Evolutionary conservation across 2,329 filamentous ascomycete genomes (phyloP).

Genomic region (Pseudogymnoascus sp.): DNA sequence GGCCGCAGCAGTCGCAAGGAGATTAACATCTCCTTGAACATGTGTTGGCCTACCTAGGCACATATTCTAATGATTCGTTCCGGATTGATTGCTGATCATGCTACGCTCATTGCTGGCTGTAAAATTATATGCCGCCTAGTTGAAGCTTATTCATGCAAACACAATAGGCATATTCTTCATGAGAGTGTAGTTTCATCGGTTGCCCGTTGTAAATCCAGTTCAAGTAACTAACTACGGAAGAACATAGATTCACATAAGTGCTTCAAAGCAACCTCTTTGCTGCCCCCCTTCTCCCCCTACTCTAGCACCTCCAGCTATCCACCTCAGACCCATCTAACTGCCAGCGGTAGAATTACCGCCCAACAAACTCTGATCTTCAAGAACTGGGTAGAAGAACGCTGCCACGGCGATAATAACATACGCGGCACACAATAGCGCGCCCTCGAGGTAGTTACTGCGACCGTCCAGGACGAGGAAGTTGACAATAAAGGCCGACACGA

Average conservation of each 20-base stretch:
- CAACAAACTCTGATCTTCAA: slow-evolving; percentile 36
- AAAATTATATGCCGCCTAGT: neutral
- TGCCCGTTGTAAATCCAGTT: neutral
- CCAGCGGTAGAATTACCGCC: slow-evolving; percentile 24
- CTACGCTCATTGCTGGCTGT: neutral
- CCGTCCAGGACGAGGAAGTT: slow-evolving; percentile 83
- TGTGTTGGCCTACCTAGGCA: no score
- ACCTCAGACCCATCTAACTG: slow-evolving; percentile 14
- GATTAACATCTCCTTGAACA: no score
- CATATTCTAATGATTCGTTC: neutral
- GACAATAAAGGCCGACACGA: slow-evolving; percentile 76
- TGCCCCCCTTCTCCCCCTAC: neutral
- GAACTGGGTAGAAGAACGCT: slow-evolving; percentile 57
- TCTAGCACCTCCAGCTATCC: neutral
- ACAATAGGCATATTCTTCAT: neutral
- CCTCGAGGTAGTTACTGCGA: slow-evolving; percentile 79
- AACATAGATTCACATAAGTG: neutral
- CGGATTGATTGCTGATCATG: neutral
- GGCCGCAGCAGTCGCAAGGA: no score
- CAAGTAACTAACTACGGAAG: neutral
- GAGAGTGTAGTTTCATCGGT: neutral
- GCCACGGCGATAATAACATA: slow-evolving; percentile 61
- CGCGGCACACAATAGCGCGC: slow-evolving; percentile 57
- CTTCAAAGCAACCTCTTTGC: neutral
- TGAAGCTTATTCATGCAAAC: neutral